A percentile compares a stretch with the other conserved stretches of the same genome.
These are phyloP conservation scores for Suhomyces vadensis DNA, from an alignment of 805 yeast genomes.

Conservation along the genomic window DNA sequence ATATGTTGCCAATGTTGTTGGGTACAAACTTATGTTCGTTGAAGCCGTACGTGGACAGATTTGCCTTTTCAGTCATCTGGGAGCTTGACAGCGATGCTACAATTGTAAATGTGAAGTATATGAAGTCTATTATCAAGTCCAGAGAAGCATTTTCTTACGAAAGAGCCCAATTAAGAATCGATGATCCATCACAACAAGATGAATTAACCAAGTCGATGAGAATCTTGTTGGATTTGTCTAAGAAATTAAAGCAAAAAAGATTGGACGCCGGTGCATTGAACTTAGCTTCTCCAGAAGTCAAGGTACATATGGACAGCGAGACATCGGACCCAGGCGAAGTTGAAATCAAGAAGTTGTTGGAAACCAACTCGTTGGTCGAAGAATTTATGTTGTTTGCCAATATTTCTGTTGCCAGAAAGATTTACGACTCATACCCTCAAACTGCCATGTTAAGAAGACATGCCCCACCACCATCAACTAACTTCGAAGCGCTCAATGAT, in stretches of 20 bases:
- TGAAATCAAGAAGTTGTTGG: constrained; percentile 82
- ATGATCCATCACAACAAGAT: constrained; percentile 72
- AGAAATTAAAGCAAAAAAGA: constrained; percentile 79
- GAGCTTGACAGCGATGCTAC: constrained; percentile 86
- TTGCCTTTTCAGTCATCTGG: constrained; percentile 95
- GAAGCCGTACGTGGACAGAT: constrained; percentile 92
- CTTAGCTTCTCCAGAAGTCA: constrained; percentile 96
- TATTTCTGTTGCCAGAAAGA: constrained; percentile 91
- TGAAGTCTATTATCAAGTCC: constrained; percentile 86
- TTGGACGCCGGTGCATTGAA: constrained; percentile 95
- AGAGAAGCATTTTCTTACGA: constrained; percentile 95
- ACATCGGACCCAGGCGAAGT: constrained; percentile 96
- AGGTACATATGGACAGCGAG: constrained; percentile 95
- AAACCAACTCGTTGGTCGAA: constrained; percentile 94
- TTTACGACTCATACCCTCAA: constrained; percentile 91
- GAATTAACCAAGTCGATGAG: constrained; percentile 90
- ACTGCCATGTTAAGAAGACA: constrained; percentile 98
- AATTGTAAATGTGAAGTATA: constrained; percentile 73
- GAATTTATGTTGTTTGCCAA: constrained; percentile 98
- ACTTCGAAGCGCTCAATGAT: constrained; percentile 86
- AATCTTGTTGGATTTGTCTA: constrained; percentile 73
- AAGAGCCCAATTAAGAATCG: constrained; percentile 88
- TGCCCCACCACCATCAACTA: constrained; percentile 94
- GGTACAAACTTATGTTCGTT: constrained; percentile 96
- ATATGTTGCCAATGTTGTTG: constrained; percentile 92